phyloP scores from a whole-genome alignment of 768 basidiomycete genomes.

The Phaffia australis region DNA sequence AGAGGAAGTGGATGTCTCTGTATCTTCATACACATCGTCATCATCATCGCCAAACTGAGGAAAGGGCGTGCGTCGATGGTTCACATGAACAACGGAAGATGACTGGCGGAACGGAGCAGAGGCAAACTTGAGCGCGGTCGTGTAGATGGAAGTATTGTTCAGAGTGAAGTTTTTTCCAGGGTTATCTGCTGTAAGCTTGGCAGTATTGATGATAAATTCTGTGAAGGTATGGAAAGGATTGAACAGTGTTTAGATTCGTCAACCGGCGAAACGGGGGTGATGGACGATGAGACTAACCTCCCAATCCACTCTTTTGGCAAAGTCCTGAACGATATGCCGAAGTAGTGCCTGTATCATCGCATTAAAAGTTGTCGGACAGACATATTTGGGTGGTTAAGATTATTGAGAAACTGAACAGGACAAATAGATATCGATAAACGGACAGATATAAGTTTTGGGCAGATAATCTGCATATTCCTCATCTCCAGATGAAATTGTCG shows the following conservation, averaged over 20 bases:
- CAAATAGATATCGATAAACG: slow-evolving; percentile 39
- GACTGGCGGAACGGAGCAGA: slow-evolving; percentile 20
- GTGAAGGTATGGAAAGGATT: no score
- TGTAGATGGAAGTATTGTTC: slow-evolving; percentile 77
- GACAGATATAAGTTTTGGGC: slow-evolving; percentile 28
- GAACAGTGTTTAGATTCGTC: no score
- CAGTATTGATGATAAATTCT: slow-evolving; percentile 72
- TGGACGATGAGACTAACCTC: slow-evolving; percentile 35
- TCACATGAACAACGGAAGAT: not conserved
- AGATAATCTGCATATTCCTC: slow-evolving; percentile 13
- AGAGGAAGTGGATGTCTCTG: not conserved
- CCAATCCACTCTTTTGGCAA: slow-evolving; percentile 60
- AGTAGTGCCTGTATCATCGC: slow-evolving; percentile 49
- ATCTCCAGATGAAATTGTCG: slow-evolving; percentile 28
- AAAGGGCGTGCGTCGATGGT: not conserved
- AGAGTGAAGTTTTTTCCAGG: slow-evolving; percentile 30
- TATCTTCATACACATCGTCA: slow-evolving; percentile 16
- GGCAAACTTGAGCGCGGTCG: slow-evolving; percentile 58
- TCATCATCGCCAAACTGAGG: not conserved
- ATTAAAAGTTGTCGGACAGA: slow-evolving; percentile 27
- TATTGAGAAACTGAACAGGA: slow-evolving; percentile 46
- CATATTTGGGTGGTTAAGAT: slow-evolving; percentile 33
- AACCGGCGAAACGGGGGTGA: no score
- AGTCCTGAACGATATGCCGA: slow-evolving; percentile 59
- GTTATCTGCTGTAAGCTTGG: slow-evolving; percentile 31